Conservation (phyloP, 176 grass and related monocot genomes). For the sorghum (Sorghum bicolor) region Sorghum_bicolor_NCBIv3 NC_012878.2:53932501-53933000, state of each 20-base stretch:
- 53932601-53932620: not conserved
- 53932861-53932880: not conserved
- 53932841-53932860: slow-evolving; percentile 20
- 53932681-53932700: not conserved
- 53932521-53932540: not conserved
- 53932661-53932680: not conserved
- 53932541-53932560: not conserved
- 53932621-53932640: not conserved
- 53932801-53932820: not conserved
- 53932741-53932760: not conserved
- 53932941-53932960: too few species aligned
- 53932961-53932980: too few species aligned
- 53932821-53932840: slow-evolving; percentile 29
- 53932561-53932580: not conserved
- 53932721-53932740: not conserved
- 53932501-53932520: not conserved
- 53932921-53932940: too few species aligned
- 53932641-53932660: not conserved
- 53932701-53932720: not conserved
- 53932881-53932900: too few species aligned
- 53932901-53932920: too few species aligned
- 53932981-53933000: too few species aligned
- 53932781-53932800: not conserved
- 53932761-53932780: not conserved
- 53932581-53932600: not conserved